Conservation (phyloP, 306 rosid genomes). For the Begonia fuchsioides region DNA sequence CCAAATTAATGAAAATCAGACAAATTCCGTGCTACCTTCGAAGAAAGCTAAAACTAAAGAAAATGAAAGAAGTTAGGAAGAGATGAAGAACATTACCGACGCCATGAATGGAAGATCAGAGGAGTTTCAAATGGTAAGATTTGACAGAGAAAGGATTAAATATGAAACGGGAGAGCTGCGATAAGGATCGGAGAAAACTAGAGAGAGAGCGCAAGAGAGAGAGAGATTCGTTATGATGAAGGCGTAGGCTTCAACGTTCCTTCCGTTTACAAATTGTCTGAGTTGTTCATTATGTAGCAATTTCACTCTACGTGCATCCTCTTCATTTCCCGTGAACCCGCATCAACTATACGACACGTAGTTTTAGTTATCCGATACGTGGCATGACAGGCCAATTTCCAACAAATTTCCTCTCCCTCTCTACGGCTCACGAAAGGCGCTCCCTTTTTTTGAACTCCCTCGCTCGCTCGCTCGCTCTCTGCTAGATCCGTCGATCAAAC, state of each 20-base stretch:
- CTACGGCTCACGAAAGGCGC: no score
- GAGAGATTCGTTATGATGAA: slow-evolving; percentile 5
- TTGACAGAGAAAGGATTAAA: slow-evolving; percentile 8
- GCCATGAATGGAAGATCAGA: slow-evolving; percentile 29
- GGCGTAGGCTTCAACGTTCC: slow-evolving; percentile 1
- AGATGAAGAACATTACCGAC: slow-evolving; percentile 23
- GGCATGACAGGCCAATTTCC: no score
- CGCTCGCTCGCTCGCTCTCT: no score
- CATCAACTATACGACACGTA: no score
- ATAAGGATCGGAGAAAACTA: slow-evolving; percentile 4
- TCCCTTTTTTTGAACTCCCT: no score
- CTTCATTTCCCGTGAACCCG: no score
- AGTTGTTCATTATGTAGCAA: no score
- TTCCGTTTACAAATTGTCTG: background rate
- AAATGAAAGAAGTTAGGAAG: background rate
- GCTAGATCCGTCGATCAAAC: no score
- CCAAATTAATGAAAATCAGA: background rate
- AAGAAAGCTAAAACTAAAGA: background rate
- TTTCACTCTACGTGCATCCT: no score
- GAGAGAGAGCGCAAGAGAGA: slow-evolving; percentile 7
- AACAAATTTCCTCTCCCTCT: no score
- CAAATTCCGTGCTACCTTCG: background rate
- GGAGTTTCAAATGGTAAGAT: slow-evolving; percentile 8
- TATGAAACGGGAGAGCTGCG: background rate
- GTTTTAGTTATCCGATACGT: no score